Conservation (phyloP, 352 stramenopile genomes). For the Phytophthora colocasiae region DNA sequence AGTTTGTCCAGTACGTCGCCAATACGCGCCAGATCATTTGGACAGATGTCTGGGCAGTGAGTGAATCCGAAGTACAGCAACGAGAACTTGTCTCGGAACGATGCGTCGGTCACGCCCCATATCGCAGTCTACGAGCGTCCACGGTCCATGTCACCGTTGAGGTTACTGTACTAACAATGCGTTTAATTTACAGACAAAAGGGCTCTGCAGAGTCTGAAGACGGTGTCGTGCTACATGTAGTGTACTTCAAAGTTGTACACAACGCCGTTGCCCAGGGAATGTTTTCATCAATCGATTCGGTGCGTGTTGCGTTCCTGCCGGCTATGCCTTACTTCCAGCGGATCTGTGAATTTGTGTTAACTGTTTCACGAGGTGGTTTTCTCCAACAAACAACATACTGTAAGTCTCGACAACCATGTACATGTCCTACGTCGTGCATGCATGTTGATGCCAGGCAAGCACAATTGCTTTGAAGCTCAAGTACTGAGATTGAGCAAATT, state of each 20-base stretch:
- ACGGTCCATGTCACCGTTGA: slow-evolving; percentile 88
- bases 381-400: too few species aligned
- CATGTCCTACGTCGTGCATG: too few species aligned
- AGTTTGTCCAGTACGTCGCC: slow-evolving; percentile 94
- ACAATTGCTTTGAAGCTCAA: neutral
- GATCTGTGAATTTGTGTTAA: too few species aligned
- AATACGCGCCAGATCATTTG: slow-evolving; percentile 98
- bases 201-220: slow-evolving; percentile 56
- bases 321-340: too few species aligned
- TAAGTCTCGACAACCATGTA: too few species aligned
- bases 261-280: slow-evolving; percentile 49
- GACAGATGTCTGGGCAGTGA: slow-evolving; percentile 99
- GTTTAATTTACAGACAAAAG: neutral
- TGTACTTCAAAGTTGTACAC: slow-evolving; percentile 74
- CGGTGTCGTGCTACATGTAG: slow-evolving; percentile 82
- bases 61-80: slow-evolving; percentile 99
- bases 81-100: slow-evolving; percentile 93
- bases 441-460: neutral
- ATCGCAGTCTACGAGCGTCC: slow-evolving; percentile 92
- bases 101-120: slow-evolving; percentile 83
- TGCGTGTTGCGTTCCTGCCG: too few species aligned
- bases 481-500: neutral
- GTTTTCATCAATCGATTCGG: slow-evolving; percentile 15
- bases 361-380: too few species aligned
- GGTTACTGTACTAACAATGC: slow-evolving; percentile 44